Evolutionary conservation across 2,329 filamentous ascomycete genomes (phyloP), one percentile per base, ranked within the genome.

Genomic region (Colletotrichum agaves): DNA sequence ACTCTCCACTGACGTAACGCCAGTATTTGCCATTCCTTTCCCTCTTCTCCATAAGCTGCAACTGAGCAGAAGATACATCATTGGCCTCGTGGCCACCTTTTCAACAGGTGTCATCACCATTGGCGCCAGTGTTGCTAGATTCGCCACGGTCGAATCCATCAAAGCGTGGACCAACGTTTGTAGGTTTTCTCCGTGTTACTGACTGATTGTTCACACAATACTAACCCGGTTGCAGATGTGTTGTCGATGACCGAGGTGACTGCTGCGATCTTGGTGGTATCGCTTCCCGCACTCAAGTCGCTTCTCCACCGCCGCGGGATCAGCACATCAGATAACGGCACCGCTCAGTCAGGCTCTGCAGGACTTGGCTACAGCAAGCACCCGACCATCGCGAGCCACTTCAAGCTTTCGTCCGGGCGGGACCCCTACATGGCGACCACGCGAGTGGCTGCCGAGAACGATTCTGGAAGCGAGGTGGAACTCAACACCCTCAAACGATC

Each of bases 21-120:
- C 21, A 74, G 72, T 73, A 11, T 69, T 74, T 12, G 19, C 50
- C 6, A 73, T 70, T 17, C 73, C 73, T 0, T 73, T 73, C 15
- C 73, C 73, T 0, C 62, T 74, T 3, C 52, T 74, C 1, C 33
- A 50, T 5, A 63, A 70, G 12, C 56, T 74, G 2, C 71, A 67
- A 11, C 64, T 74, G 31, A 71, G 61, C 6, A 63, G 41, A 6
- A 58, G 71, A 7, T 72, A 74, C 39, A 74, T 73, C n/a, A 44
- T 74, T 3, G 71, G 70, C 0, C 58, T 74, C 1, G 62, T 49
- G 2, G 39, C 69, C 7, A 72, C 71, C 5, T 71, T 74, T 13
- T 69, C 71, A 0, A 65, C 72, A 2, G 71, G 71, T 5, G 69
- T 69, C 13, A 64, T 74, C 27, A 74, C 72, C 0, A 70, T 73